Base-by-base conservation (phyloP, 225 moss, liverwort and hornwort genomes). In the Straminergon stramineum region DNA sequence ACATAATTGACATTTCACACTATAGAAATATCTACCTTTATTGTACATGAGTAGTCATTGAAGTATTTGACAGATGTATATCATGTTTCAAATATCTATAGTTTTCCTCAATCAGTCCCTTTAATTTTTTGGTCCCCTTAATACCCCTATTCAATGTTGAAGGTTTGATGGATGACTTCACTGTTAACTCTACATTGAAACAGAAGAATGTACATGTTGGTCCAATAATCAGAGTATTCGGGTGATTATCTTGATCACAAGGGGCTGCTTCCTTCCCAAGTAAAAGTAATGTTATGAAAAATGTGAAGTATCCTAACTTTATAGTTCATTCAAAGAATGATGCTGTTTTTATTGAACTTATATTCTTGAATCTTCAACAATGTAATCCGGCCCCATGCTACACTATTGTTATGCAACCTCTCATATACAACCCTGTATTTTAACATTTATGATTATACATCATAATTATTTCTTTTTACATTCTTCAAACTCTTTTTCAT, bases 241-340 rank as follows among this genome's bases (percentile, higher is more conserved):
- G 37, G 37, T 37, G 37, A 68, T 21, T 68, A 21, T 0, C 6
- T 21, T n/a, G n/a, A 7, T 68, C 68, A 37, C 0, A 4, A 21
- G 21, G 21, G 68, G 6, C 0, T 69, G 23, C 2, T 0, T 22
- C 4, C 39, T n/a, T 69, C 17, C 2, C 5, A 6, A 17, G 6
- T 67, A 19, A 48, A 48, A 10, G 10, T 7, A 7, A 68, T n/a
- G 12, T 21, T 37, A 4, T 37, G 4, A 21, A 21, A n/a, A n/a
- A 15, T 8, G 8, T 15, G 4, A 24, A 5, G 26, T 41, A 5
- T 41, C 15, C 15, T 9, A 9, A 28, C 45, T 30, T 45, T 28
- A 28, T 27, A 15, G 11, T 75, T 75, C 75, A 48, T 18, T 18
- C 30, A 4, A 75, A 7, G 19, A 51, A 51, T 51, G 27, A 31